Evolutionary conservation across 2,329 filamentous ascomycete genomes (phyloP).

Genomic region (Tetracladium maxilliforme): DNA sequence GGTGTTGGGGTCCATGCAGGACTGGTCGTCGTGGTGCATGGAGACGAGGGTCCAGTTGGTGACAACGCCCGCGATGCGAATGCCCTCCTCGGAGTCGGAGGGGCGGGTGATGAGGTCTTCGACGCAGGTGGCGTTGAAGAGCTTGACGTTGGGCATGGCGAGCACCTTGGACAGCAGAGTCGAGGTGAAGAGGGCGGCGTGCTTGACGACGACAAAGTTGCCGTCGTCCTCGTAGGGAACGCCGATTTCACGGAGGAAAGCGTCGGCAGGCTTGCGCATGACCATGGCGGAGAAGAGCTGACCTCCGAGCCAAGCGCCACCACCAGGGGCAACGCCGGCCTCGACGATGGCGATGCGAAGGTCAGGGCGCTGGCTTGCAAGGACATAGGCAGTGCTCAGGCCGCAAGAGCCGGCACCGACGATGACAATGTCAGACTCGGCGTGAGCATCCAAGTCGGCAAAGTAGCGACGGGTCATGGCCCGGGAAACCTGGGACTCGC

Average conservation of each 20-base stretch:
- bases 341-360: constrained; percentile 87
- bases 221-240: constrained; percentile 82
- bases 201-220: constrained; percentile 83
- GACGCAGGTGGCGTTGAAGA: constrained; percentile 88
- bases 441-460: constrained; percentile 72
- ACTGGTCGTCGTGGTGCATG: constrained; percentile 79
- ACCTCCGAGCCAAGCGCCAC: constrained; percentile 83
- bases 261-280: constrained; percentile 83
- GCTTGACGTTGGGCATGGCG: constrained; percentile 78
- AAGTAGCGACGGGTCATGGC: constrained; percentile 95
- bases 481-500: constrained; percentile 81
- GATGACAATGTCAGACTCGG: constrained; percentile 89
- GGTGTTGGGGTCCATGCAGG: constrained; percentile 94
- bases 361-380: constrained; percentile 73
- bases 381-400: constrained; percentile 69
- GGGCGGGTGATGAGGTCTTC: constrained; percentile 84
- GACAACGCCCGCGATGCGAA: constrained; percentile 77
- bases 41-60: constrained; percentile 92
- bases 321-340: constrained; percentile 73
- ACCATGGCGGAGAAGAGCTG: constrained; percentile 94
- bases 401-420: constrained; percentile 83
- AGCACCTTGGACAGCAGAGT: constrained; percentile 76
- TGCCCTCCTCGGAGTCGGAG: constrained; percentile 26
- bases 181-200: constrained; percentile 82
- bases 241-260: constrained; percentile 67